These are phyloP conservation scores for Lonicera japonica DNA, from an alignment of 129 eudicot genomes.

Conservation along the genomic window DNA sequence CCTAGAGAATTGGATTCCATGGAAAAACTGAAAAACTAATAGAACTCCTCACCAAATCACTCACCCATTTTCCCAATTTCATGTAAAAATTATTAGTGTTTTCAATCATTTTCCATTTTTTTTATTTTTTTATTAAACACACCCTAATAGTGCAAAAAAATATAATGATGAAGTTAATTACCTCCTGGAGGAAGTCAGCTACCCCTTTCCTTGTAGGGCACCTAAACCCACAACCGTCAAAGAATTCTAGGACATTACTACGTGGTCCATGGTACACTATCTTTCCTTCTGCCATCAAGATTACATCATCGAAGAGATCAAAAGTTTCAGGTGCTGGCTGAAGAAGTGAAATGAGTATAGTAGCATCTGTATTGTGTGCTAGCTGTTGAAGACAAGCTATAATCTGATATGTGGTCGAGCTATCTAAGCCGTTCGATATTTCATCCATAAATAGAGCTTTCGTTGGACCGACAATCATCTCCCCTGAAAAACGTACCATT, in stretches of 20 bases:
- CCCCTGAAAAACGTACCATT: slow-evolving; percentile 32
- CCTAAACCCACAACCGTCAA: slow-evolving; percentile 56
- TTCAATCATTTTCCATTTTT: neutral
- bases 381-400: slow-evolving; percentile 69
- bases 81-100: no score
- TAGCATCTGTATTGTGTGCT: slow-evolving; percentile 71
- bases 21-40: no score
- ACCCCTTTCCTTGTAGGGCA: slow-evolving; percentile 89
- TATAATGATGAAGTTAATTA: slow-evolving; percentile 18
- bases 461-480: slow-evolving; percentile 87
- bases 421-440: slow-evolving; percentile 86
- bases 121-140: neutral
- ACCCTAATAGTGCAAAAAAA: neutral
- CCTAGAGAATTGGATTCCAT: no score
- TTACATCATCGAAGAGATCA: slow-evolving; percentile 80
- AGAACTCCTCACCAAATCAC: no score
- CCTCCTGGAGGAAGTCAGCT: slow-evolving; percentile 97
- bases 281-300: slow-evolving; percentile 84
- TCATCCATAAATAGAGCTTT: slow-evolving; percentile 85
- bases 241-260: slow-evolving; percentile 46
- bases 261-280: slow-evolving; percentile 76
- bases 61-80: no score
- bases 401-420: slow-evolving; percentile 88
- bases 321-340: slow-evolving; percentile 90
- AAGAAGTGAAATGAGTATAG: slow-evolving; percentile 75